A percentile compares a stretch with the other conserved stretches of the same genome.
Conservation (phyloP, 805 yeast genomes). For the Candida cerambycidarum region DNA sequence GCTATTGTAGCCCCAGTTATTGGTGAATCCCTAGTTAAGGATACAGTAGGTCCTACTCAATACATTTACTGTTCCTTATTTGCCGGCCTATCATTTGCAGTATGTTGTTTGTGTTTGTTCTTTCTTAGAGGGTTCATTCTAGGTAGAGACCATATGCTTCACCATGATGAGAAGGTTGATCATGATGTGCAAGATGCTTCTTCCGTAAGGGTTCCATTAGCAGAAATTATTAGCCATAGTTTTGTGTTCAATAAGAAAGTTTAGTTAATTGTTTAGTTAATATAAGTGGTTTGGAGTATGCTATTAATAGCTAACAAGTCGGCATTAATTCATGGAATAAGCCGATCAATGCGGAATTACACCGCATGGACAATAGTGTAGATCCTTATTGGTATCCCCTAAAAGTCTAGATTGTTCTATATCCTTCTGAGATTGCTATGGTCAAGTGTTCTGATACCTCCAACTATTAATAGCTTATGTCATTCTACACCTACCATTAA, state of each 20-base stretch:
- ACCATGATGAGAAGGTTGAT: neutral
- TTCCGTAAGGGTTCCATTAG: conserved; percentile 4
- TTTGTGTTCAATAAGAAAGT: conserved; percentile 2
- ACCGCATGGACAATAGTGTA: no score
- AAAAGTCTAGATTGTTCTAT: no score
- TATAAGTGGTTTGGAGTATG: no score
- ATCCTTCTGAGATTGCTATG: no score
- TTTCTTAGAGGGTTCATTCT: conserved; percentile 55
- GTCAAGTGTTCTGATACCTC: no score
- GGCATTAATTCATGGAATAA: no score
- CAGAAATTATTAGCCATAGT: conserved; percentile 1
- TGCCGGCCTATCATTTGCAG: conserved; percentile 56
- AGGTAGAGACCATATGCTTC: conserved; percentile 42
- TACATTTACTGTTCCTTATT: conserved; percentile 57
- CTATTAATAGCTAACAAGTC: no score
- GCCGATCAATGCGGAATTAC: no score
- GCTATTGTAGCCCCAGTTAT: conserved; percentile 60
- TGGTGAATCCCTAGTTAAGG: conserved; percentile 50
- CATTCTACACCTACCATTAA: no score
- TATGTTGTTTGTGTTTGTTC: conserved; percentile 41
- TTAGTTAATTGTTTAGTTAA: neutral
- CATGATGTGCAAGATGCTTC: conserved; percentile 3
- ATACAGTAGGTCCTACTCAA: conserved; percentile 40
- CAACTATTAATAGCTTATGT: no score
- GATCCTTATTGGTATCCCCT: no score